Evolutionary conservation across 371 early-diverging fungal species (phyloP), one percentile per base, ranked within the genome.

Genomic region (Apophysomyces variabilis): DNA sequence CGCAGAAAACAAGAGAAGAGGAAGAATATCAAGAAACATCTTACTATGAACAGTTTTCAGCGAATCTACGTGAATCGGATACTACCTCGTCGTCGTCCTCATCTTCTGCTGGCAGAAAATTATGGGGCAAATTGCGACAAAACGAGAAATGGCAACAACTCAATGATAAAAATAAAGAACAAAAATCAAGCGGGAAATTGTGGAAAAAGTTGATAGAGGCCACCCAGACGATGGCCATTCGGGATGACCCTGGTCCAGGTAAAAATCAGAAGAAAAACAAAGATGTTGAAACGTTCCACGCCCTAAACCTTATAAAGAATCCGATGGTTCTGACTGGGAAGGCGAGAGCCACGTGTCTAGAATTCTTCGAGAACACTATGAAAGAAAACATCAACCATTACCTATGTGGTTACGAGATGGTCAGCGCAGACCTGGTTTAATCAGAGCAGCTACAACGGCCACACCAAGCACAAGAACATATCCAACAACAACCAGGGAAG

Each of bases 271-370:
- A 44, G 36, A 21, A 39, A 14, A 43, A 57, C 39, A 39, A 13
- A 11, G 16, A 56, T 65, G 18, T 45, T 38, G 60, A 38, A 36
- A 35, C 39, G 11, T 41, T 32, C 5, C 8, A 21, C 8, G 21
- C 44, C 66, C 5, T 45, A 35, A 57, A 59, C 21, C 21, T 26
- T 18, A 46, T 44, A 18, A 37, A 87, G 88, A 87, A 39, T 87
- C 88, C 12, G 88, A 87, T 65, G 83, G 82, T 46, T 82, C 83
- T 26, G 88, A 82, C 45, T 72, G 77, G 67, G 85, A 87, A 65
- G 86, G 85, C 50, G 88, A 87, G 64, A 73, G 85, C 4, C 86
- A 87, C 66, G 82, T 87, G 14, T 65, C 79, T 18, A 76, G 86
- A 45, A 64, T 84, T 35, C 72, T 87, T 37, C 68, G 85, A 36